Conservation (phyloP, 805 yeast genomes). For the Kodamaea laetipori region DNA sequence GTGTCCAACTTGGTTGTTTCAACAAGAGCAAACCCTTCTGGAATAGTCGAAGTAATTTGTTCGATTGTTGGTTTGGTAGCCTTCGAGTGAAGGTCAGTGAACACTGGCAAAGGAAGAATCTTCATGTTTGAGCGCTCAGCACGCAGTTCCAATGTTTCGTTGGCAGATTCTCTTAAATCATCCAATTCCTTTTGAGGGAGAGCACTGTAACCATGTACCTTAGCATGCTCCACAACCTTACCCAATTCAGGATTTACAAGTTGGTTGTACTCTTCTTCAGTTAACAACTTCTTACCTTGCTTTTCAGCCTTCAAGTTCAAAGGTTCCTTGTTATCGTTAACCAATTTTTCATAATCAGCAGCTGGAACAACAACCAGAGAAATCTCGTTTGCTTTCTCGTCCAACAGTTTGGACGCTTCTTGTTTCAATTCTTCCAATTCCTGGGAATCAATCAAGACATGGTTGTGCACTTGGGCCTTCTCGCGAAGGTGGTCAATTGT, state of each 20-base stretch:
- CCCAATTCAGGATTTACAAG: constrained; percentile 18
- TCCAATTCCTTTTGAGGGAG: constrained; percentile 10
- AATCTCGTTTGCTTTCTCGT: constrained; percentile 11
- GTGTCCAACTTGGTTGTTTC: constrained; percentile 1
- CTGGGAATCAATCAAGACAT: constrained; percentile 15
- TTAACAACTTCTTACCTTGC: constrained; percentile 22
- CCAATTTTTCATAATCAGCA: constrained; percentile 42
- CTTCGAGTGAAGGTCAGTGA: constrained; percentile 27
- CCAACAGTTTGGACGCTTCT: constrained; percentile 22
- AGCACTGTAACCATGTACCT: constrained; percentile 7
- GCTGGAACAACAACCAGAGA: constrained; percentile 18
- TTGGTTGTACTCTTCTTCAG: constrained; percentile 20
- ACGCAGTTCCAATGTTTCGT: constrained; percentile 14
- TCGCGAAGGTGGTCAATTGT: constrained; percentile 18
- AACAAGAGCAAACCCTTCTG: constrained; percentile 6
- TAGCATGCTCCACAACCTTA: constrained; percentile 13
- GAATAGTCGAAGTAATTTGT: constrained; percentile 17
- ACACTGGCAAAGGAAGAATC: constrained; percentile 11
- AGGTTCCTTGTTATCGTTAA: constrained; percentile 38
- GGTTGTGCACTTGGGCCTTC: constrained; percentile 19
- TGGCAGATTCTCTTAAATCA: constrained; percentile 14
- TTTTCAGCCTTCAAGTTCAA: constrained; percentile 19
- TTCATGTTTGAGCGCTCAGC: constrained; percentile 13
- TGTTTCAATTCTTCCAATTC: constrained; percentile 16
- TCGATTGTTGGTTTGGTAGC: constrained; percentile 35